Evolutionary conservation across 345 rosid genomes (phyloP), one percentile per base, ranked within the genome.

Genomic region (Sonneratia caseolaris): DNA sequence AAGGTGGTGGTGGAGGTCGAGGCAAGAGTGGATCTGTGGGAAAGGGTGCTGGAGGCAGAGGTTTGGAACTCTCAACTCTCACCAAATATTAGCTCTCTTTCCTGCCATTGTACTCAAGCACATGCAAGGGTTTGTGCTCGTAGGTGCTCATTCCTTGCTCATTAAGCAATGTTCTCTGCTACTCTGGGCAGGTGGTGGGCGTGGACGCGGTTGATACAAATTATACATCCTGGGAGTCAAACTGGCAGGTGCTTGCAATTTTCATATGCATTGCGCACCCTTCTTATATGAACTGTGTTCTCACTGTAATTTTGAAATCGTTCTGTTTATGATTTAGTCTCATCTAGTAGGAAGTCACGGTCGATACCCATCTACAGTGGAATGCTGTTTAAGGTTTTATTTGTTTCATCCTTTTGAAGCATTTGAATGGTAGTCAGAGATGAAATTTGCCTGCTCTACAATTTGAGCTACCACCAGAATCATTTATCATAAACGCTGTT

Each of bases 11-110:
- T 70, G 93, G 89, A 70, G 84, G 94, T 70, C 85, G 96, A 42
- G 96, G 92, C 69, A 84, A 83, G 75, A 88, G 91, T 62, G 93
- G 89, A 67, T 22, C 83, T 24, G 86, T 87, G 40, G 92, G 86
- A 74, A 89, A 69, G 79, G 49, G 79, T 16, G 76, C 83, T 76
- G 90, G 90, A 78, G 74, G 40, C 83, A 83, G 87, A 86, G 96
- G 96, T 89, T 71, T 73, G 71, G 21, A 12, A 61, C 62, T 6
- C 47, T 27, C 32, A 43, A 27, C 71, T 38, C 21, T 36, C 3
- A 32, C 57, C 36, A 45, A 68, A 35, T 69, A 69, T 22, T 18
- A 55, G 5, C 64, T 57, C 59, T 19, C 24, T 5, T 6, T 53
- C 22, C 22, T 32, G 8, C 64, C 45, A 5, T 42, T 42, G 45